Conservation (phyloP, 2,329 filamentous ascomycete species). For the Diaporthe ilicicola region DNA sequence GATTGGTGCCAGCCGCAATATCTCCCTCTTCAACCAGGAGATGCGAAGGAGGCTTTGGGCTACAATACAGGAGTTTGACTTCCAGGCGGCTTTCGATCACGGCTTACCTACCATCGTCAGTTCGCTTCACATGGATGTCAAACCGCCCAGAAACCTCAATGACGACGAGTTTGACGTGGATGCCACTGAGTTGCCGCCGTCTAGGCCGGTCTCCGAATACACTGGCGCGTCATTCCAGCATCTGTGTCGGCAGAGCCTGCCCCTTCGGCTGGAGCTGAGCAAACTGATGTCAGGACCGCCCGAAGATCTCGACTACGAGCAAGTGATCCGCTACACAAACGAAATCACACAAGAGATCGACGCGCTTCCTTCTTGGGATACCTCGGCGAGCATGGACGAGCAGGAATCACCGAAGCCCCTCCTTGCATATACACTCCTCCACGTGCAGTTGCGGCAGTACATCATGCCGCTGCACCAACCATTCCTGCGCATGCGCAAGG, state of each 20-base stretch:
- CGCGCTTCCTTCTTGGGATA: slow-evolving; percentile 65
- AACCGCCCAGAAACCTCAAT: slow-evolving; percentile 65
- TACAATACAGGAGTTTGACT: slow-evolving; percentile 68
- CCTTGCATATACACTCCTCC: slow-evolving; percentile 66
- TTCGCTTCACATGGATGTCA: slow-evolving; percentile 63
- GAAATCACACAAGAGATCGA: slow-evolving; percentile 69
- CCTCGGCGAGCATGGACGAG: slow-evolving; percentile 46
- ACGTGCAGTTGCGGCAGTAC: slow-evolving; percentile 69
- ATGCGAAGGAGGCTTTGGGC: slow-evolving; percentile 70
- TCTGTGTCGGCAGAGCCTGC: slow-evolving; percentile 63
- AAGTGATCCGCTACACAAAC: slow-evolving; percentile 68
- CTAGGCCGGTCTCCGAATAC: slow-evolving; percentile 61
- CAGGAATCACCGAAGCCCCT: slow-evolving; percentile 57
- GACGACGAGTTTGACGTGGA: slow-evolving; percentile 66
- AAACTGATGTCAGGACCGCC: slow-evolving; percentile 63
- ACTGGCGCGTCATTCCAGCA: slow-evolving; percentile 68
- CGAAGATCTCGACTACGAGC: slow-evolving; percentile 67
- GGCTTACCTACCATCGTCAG: slow-evolving; percentile 66
- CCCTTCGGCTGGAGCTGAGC: slow-evolving; percentile 65
- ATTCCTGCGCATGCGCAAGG: slow-evolving; percentile 66
- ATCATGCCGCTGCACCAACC: slow-evolving; percentile 69
- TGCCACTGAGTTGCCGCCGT: slow-evolving; percentile 58
- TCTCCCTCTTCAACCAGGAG: slow-evolving; percentile 68
- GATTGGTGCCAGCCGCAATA: slow-evolving; percentile 51
- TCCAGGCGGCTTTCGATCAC: slow-evolving; percentile 69